phyloP scores from a whole-genome alignment of 2,329 filamentous ascomycete genomes.

The Aspergillus ochraceoroseus region DNA sequence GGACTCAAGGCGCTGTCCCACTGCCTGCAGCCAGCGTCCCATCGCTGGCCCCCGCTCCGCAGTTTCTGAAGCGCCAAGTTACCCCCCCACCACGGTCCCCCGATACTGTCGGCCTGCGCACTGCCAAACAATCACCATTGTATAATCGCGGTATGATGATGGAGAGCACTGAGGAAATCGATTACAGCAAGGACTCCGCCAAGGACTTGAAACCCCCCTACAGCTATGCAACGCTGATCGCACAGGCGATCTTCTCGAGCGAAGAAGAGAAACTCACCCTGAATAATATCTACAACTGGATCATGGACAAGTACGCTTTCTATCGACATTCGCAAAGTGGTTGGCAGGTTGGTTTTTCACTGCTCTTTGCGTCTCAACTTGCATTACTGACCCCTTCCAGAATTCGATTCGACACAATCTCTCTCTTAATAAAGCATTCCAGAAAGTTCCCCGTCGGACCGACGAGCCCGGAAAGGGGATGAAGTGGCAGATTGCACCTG shows the following conservation, averaged over 20 bases:
- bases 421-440: constrained; percentile 89
- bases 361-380: not conserved
- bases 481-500: constrained; percentile 93
- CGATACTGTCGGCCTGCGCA: constrained; percentile 38
- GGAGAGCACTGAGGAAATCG: constrained; percentile 51
- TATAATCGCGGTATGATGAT: constrained; percentile 51
- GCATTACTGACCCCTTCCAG: constrained; percentile 39
- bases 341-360: constrained; percentile 68
- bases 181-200: constrained; percentile 69
- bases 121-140: constrained; percentile 45
- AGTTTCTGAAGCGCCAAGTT: constrained; percentile 43
- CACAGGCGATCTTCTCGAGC: constrained; percentile 86
- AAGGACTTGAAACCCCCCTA: constrained; percentile 92
- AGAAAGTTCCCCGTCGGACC: constrained; percentile 85
- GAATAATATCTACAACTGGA: constrained; percentile 89
- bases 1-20: constrained; percentile 17
- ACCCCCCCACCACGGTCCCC: constrained; percentile 40
- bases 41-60: constrained; percentile 42
- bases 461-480: constrained; percentile 97
- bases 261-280: constrained; percentile 84
- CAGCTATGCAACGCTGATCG: constrained; percentile 95
- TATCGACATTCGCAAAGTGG: constrained; percentile 80
- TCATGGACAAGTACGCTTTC: constrained; percentile 86
- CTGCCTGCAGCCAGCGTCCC: constrained; percentile 29
- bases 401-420: constrained; percentile 97